phyloP scores from a whole-genome alignment of 139 green algal genomes.

The Desmodesmus armatus region DNA sequence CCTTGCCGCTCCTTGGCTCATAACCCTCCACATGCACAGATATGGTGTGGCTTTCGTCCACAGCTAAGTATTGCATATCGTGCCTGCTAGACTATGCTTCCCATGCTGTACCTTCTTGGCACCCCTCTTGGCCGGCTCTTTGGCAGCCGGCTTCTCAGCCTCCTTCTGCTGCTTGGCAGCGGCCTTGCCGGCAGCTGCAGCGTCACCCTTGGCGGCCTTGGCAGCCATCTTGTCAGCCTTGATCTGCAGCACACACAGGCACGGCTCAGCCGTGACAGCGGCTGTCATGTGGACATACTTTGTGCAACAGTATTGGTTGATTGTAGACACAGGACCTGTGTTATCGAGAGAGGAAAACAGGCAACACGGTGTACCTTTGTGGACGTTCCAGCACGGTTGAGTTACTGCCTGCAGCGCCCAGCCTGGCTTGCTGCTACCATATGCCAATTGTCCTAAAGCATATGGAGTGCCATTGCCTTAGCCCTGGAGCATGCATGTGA shows the following conservation, averaged over 20 bases:
- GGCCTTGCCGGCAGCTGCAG: not conserved
- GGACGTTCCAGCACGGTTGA: not conserved
- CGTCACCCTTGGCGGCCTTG: not conserved
- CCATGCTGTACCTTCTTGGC: not conserved
- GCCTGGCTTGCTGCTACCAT: not conserved
- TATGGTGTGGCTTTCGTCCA: not conserved
- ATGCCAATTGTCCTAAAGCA: no score
- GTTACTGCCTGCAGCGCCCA: not conserved
- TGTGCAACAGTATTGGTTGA: not conserved
- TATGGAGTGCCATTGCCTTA: no score
- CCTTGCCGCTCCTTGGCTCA: no score
- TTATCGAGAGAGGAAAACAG: not conserved
- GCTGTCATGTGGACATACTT: not conserved
- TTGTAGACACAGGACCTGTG: not conserved
- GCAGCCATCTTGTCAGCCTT: slow-evolving; percentile 1
- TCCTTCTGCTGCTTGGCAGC: slow-evolving; percentile 23
- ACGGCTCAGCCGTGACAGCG: not conserved
- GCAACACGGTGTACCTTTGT: no score
- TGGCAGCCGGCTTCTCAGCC: not conserved
- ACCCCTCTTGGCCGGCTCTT: not conserved
- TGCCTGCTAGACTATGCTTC: not conserved
- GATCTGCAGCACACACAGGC: not conserved
- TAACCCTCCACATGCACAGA: not conserved
- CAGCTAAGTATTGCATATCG: not conserved
- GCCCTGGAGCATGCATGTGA: no score